These are phyloP conservation scores for Ambrosiella cleistominuta DNA, from an alignment of 2,329 filamentous ascomycete genomes.

Conservation along the genomic window DNA sequence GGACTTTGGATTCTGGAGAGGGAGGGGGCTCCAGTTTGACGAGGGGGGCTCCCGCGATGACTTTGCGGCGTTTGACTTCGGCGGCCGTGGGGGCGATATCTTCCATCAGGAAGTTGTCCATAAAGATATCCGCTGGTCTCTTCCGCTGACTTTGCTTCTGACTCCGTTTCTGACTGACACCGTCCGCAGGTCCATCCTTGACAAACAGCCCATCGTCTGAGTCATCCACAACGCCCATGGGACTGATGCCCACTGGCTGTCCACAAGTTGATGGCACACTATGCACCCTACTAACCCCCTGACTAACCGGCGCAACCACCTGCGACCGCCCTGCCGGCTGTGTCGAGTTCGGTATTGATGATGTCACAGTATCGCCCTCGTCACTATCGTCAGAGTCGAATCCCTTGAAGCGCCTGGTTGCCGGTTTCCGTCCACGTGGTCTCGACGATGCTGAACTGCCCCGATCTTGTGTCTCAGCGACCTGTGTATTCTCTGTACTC, in stretches of 20 bases:
- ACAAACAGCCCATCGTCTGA: slow-evolving; percentile 37
- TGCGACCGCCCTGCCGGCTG: background rate
- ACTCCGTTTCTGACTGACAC: slow-evolving; percentile 14
- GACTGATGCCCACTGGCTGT: background rate
- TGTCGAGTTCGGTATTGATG: background rate
- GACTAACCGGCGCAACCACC: background rate
- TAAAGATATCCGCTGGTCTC: slow-evolving; percentile 27
- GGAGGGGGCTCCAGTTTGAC: slow-evolving; percentile 18
- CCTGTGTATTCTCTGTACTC: background rate
- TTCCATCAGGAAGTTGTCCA: slow-evolving; percentile 39
- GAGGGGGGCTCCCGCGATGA: slow-evolving; percentile 38
- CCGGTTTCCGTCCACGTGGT: slow-evolving; percentile 22
- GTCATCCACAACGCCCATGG: slow-evolving; percentile 10
- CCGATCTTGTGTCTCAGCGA: no score
- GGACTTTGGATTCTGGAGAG: slow-evolving; percentile 17
- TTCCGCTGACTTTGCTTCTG: slow-evolving; percentile 24
- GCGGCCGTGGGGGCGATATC: slow-evolving; percentile 59
- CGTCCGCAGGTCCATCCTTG: slow-evolving; percentile 26
- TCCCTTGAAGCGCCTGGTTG: slow-evolving; percentile 49
- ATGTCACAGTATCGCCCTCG: slow-evolving; percentile 19
- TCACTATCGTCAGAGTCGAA: slow-evolving; percentile 40
- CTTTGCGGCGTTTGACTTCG: slow-evolving; percentile 59
- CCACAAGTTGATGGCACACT: background rate
- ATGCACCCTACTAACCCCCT: background rate
- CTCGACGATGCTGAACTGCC: background rate